Percentiles rank a stretch among this genome's conserved stretches.
Conservation (phyloP, 495 filamentous ascomycete species). For the Talaromyces wortmannii region DNA sequence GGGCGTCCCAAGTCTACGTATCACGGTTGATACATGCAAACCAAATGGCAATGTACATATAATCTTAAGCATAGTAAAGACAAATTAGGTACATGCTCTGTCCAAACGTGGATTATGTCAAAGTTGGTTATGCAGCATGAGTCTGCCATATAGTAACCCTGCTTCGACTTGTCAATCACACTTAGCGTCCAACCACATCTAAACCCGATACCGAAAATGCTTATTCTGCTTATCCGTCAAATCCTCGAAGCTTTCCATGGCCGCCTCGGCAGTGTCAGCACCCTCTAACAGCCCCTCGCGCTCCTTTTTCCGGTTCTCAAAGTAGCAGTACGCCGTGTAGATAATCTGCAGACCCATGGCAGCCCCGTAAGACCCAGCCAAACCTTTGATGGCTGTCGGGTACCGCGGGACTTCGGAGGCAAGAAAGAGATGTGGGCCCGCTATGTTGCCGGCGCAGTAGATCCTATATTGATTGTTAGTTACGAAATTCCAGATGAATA, state of each 20-base stretch:
- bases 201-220: constrained; percentile 28
- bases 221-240: constrained; percentile 41
- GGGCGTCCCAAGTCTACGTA: too few relatives aligned
- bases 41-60: too few relatives aligned
- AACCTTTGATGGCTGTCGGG: constrained; percentile 22
- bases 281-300: constrained; percentile 7
- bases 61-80: too few relatives aligned
- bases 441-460: constrained; percentile 32
- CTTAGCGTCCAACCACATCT: too few relatives aligned
- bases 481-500: neutral
- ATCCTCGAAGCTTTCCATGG: constrained; percentile 33
- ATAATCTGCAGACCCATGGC: constrained; percentile 22
- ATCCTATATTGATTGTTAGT: constrained; percentile 18
- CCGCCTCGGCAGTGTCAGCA: constrained; percentile 9
- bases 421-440: constrained; percentile 39
- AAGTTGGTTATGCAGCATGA: too few relatives aligned
- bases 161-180: too few relatives aligned
- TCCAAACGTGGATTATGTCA: too few relatives aligned
- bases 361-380: constrained; percentile 27
- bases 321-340: neutral
- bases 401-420: constrained; percentile 28
- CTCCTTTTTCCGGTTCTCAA: constrained; percentile 11
- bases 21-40: too few relatives aligned
- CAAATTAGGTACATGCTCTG: too few relatives aligned
- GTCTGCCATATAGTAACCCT: too few relatives aligned